phyloP scores from a whole-genome alignment of 2,329 filamentous ascomycete species.

The Botryotinia convoluta region DNA sequence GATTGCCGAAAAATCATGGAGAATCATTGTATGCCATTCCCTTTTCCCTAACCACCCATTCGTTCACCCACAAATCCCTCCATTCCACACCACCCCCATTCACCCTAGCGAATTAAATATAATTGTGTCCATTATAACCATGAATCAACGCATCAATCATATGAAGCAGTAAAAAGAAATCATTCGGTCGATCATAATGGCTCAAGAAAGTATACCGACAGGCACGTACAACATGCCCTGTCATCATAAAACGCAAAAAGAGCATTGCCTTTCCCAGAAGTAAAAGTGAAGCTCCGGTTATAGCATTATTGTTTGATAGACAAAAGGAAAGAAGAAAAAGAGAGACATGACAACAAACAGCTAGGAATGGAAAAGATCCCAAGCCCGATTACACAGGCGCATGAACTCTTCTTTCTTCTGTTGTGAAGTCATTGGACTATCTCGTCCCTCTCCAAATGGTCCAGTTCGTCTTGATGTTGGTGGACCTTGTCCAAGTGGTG shows the following conservation, averaged over 20 bases:
- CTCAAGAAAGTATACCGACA: slow-evolving; percentile 16
- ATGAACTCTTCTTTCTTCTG: slow-evolving; percentile 94
- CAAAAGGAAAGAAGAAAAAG: not conserved
- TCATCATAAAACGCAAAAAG: slow-evolving; percentile 1
- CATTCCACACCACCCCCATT: not conserved
- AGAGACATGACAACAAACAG: not conserved
- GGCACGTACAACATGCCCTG: slow-evolving; percentile 9
- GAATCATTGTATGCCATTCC: slow-evolving; percentile 14
- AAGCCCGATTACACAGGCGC: slow-evolving; percentile 79
- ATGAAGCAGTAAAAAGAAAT: not conserved
- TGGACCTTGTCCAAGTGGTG: slow-evolving; percentile 75
- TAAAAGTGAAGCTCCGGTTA: slow-evolving; percentile 10
- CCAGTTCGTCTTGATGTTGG: slow-evolving; percentile 55
- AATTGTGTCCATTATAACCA: slow-evolving; percentile 15
- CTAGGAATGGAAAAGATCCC: slow-evolving; percentile 94
- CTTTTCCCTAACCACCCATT: slow-evolving; percentile 9
- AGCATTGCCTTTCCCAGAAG: slow-evolving; percentile 12
- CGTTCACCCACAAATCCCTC: not conserved
- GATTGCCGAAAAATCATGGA: not conserved
- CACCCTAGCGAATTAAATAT: slow-evolving; percentile 16
- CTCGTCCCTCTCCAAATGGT: slow-evolving; percentile 77
- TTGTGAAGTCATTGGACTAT: slow-evolving; percentile 77
- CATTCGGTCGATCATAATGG: slow-evolving; percentile 1
- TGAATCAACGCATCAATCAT: slow-evolving; percentile 9
- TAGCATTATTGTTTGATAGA: slow-evolving; percentile 8